A percentile compares a stretch with the other conserved stretches of the same genome.
Evolutionary conservation across 352 stramenopile genomes (phyloP).

Genomic region (Nothophytophthora sp.): DNA sequence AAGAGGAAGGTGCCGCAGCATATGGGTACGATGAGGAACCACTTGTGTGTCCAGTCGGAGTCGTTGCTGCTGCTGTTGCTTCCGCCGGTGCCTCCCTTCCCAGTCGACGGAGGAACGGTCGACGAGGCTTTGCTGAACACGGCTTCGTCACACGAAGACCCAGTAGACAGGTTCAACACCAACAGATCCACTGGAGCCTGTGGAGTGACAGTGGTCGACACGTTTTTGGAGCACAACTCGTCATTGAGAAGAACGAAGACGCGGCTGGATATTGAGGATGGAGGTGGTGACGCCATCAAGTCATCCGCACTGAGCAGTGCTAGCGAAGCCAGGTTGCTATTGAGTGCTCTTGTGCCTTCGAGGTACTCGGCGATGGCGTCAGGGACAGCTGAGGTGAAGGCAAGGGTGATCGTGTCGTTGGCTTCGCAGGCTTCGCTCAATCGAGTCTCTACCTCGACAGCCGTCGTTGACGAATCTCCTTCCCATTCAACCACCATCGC

Average conservation of each 20-base stretch:
- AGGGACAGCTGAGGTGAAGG: slow-evolving; percentile 21
- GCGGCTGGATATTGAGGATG: slow-evolving; percentile 8
- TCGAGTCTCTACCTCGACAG: slow-evolving; percentile 15
- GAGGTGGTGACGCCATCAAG: slow-evolving; percentile 7
- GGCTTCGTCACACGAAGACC: slow-evolving; percentile 17
- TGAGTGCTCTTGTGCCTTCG: slow-evolving; percentile 15
- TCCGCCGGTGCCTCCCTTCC: too few species aligned
- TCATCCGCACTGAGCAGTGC: slow-evolving; percentile 15
- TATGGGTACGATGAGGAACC: slow-evolving; percentile 37
- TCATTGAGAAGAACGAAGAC: slow-evolving; percentile 30
- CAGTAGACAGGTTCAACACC: slow-evolving; percentile 21
- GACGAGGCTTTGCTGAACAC: slow-evolving; percentile 12
- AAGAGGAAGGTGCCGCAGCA: slow-evolving; percentile 50
- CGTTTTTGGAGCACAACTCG: slow-evolving; percentile 27
- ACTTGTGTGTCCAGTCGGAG: slow-evolving; percentile 20
- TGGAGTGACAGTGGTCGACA: slow-evolving; percentile 4
- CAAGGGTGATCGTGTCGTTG: slow-evolving; percentile 35
- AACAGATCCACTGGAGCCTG: slow-evolving; percentile 1
- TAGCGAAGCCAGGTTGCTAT: slow-evolving; percentile 12
- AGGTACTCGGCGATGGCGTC: slow-evolving; percentile 12
- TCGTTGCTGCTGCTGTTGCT: not conserved
- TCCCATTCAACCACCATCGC: slow-evolving; percentile 32
- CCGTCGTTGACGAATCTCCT: slow-evolving; percentile 3
- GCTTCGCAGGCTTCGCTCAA: slow-evolving; percentile 12
- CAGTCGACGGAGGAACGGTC: not conserved